Evolutionary conservation across 371 early-diverging fungal genomes (phyloP).

Genomic region (Rhizopus stolonifer): DNA sequence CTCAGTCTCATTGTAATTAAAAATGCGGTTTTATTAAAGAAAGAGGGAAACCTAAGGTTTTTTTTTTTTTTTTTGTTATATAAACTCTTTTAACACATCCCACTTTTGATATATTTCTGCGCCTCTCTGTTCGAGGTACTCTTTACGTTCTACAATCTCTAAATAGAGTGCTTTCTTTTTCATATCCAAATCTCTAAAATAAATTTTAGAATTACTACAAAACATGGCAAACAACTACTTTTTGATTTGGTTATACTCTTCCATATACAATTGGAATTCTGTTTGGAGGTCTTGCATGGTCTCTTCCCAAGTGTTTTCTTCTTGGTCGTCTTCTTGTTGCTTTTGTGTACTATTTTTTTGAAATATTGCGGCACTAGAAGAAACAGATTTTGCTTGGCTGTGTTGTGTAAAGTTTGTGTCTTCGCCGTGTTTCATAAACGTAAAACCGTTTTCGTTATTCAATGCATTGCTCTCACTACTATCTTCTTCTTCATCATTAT

Average conservation of each 20-base stretch:
- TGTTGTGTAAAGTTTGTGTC: no score
- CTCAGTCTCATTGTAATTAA: slow-evolving; percentile 63
- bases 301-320: not conserved
- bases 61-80: not conserved
- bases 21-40: not conserved
- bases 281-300: not conserved
- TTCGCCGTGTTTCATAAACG: no score
- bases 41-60: no score
- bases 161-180: not conserved
- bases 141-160: not conserved
- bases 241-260: not conserved
- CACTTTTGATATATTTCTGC: not conserved
- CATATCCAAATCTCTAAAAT: slow-evolving; percentile 1
- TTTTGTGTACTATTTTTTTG: not conserved
- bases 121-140: not conserved
- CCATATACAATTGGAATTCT: not conserved
- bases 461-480: no score
- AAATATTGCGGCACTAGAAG: not conserved
- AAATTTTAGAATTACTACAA: no score
- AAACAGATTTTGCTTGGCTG: not conserved
- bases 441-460: no score
- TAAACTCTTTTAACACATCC: not conserved
- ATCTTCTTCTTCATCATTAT: not conserved
- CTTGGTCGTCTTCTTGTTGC: not conserved
- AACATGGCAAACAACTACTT: not conserved